These are phyloP conservation scores for Myotisia sp. DNA, from an alignment of 2,329 filamentous ascomycete species.

Conservation along the genomic window DNA sequence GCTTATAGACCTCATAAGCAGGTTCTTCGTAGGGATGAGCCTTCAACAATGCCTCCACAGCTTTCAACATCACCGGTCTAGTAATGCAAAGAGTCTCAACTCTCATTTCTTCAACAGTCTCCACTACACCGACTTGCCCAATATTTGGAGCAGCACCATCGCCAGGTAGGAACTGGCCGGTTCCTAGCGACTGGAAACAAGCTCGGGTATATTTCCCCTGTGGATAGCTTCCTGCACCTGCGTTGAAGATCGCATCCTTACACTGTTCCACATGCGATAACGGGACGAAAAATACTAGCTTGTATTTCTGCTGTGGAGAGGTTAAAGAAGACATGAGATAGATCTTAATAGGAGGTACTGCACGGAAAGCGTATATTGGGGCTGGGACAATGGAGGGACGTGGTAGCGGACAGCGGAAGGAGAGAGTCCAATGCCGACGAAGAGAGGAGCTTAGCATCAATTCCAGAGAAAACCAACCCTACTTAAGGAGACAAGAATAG, in stretches of 20 bases:
- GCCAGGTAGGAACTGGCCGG: conserved; percentile 30
- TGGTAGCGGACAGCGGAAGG: too few species aligned
- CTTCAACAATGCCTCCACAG: conserved; percentile 27
- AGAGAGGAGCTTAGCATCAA: too few species aligned
- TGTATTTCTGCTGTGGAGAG: too few species aligned
- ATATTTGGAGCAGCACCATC: conserved; percentile 29
- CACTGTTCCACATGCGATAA: conserved; percentile 24
- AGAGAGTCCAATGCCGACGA: too few species aligned
- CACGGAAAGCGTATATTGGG: too few species aligned
- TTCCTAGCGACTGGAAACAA: conserved; percentile 28
- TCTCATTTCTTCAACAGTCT: conserved; percentile 29
- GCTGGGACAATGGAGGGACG: too few species aligned
- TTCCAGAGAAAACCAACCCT: too few species aligned
- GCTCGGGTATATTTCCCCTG: conserved; percentile 28
- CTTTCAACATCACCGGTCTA: conserved; percentile 23
- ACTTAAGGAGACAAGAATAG: too few species aligned
- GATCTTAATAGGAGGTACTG: too few species aligned
- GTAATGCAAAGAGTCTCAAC: conserved; percentile 33
- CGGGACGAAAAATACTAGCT: conserved; percentile 33
- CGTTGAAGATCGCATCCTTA: conserved; percentile 30
- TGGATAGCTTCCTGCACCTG: conserved; percentile 30
- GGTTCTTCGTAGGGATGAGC: conserved; percentile 36
- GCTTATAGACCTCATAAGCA: conserved; percentile 31
- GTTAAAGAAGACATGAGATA: too few species aligned
- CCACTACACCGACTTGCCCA: conserved; percentile 25